Evolutionary conservation across 345 rosid genomes (phyloP).

Genomic region (Laguncularia racemosa): DNA sequence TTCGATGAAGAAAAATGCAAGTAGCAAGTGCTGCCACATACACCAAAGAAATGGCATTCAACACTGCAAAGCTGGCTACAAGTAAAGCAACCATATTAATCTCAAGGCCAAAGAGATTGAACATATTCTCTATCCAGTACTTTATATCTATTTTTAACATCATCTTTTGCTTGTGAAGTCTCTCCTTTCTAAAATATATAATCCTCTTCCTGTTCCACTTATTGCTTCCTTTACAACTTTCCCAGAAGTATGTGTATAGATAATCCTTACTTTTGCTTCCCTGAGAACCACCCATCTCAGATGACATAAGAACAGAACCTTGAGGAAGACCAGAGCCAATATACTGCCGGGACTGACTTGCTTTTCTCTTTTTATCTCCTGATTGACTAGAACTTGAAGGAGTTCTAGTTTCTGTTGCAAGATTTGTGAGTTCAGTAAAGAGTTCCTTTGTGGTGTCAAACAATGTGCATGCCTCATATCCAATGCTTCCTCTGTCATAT

Average conservation of each 20-base stretch:
- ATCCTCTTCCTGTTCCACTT: conserved; percentile 29
- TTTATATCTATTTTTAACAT: conserved; percentile 20
- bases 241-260: conserved; percentile 21
- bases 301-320: conserved; percentile 5
- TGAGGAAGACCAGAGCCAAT: conserved; percentile 9
- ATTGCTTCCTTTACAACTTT: conserved; percentile 22
- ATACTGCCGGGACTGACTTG: conserved; percentile 19
- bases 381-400: conserved; percentile 5
- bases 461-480: conserved; percentile 30
- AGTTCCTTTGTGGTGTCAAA: conserved; percentile 21
- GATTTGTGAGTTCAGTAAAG: conserved; percentile 10
- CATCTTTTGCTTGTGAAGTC: conserved; percentile 30
- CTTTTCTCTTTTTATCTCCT: conserved; percentile 9
- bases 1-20: conserved; percentile 28
- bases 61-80: conserved; percentile 40
- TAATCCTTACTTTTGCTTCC: conserved; percentile 14
- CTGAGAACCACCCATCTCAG: conserved; percentile 8
- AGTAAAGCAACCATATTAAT: conserved; percentile 37
- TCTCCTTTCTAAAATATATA: conserved; percentile 26
- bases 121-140: conserved; percentile 34
- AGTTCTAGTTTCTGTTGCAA: conserved; percentile 7
- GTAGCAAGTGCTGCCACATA: conserved; percentile 34
- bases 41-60: conserved; percentile 34
- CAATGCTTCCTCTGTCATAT: conserved; percentile 4
- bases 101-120: conserved; percentile 39